phyloP scores from a whole-genome alignment of 75 land plant species.

The Pinus albicaulis region DNA sequence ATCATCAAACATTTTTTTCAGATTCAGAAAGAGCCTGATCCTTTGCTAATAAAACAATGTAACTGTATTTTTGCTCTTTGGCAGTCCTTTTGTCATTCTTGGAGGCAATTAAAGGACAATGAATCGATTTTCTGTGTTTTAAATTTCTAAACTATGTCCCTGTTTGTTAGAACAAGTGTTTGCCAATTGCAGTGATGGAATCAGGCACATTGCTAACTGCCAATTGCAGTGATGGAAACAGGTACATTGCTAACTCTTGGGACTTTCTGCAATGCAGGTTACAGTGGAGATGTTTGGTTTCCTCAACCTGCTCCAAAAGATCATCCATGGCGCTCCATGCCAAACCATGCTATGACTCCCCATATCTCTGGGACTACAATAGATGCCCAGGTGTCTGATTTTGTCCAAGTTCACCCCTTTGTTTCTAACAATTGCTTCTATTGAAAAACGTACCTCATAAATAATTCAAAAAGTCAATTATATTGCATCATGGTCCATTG shows the following conservation, averaged over 20 bases:
- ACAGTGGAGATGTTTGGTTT: conserved; percentile 96
- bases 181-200: not conserved
- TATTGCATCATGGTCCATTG: not conserved
- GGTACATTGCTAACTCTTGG: not conserved
- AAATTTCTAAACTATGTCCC: not conserved
- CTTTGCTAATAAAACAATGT: too few relatives aligned
- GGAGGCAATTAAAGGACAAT: too few relatives aligned
- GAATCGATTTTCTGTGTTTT: not conserved
- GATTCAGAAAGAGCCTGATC: too few relatives aligned
- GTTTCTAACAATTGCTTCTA: not conserved
- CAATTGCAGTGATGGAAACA: too few relatives aligned
- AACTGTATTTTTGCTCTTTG: too few relatives aligned
- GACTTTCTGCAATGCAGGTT: conserved; percentile 44
- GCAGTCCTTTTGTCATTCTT: too few relatives aligned
- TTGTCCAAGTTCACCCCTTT: not conserved
- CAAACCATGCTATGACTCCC: conserved; percentile 95
- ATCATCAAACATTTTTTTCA: too few relatives aligned
- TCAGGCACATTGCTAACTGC: too few relatives aligned
- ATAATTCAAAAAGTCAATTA: not conserved
- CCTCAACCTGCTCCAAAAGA: conserved; percentile 95
- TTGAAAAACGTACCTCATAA: not conserved
- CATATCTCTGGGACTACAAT: conserved; percentile 95
- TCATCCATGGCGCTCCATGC: conserved; percentile 97
- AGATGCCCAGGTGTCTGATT: conserved; percentile 75
- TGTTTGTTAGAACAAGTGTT: not conserved